These are phyloP conservation scores for Aspergillus sp. DNA, from an alignment of 2,329 filamentous ascomycete species.

Conservation along the genomic window DNA sequence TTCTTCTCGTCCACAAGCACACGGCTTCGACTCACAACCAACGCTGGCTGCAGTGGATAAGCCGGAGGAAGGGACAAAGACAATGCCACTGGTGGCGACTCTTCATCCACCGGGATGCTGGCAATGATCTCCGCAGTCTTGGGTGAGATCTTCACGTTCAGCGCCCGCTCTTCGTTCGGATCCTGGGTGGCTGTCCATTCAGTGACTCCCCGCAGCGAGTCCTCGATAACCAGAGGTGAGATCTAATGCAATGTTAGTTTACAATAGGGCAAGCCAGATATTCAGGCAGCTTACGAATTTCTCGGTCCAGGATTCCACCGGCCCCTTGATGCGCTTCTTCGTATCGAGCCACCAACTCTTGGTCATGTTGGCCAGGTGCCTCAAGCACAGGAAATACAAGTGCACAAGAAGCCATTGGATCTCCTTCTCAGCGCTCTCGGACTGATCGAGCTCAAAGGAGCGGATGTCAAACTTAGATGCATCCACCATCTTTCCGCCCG, in stretches of 20 bases:
- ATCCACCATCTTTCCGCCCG: constrained; percentile 69
- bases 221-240: constrained; percentile 44
- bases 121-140: constrained; percentile 76
- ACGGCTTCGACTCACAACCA: constrained; percentile 74
- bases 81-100: constrained; percentile 77
- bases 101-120: constrained; percentile 84
- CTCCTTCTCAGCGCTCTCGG: constrained; percentile 69
- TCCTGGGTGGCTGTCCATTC: constrained; percentile 49
- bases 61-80: constrained; percentile 76
- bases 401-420: constrained; percentile 83
- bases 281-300: constrained; percentile 76
- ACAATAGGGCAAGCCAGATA: neutral
- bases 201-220: constrained; percentile 42
- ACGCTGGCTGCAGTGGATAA: constrained; percentile 79
- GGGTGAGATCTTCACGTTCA: constrained; percentile 70
- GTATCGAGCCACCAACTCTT: constrained; percentile 84
- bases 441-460: constrained; percentile 60
- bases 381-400: constrained; percentile 79
- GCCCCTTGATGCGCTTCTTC: constrained; percentile 74
- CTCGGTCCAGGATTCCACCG: constrained; percentile 82
- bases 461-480: constrained; percentile 70
- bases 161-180: constrained; percentile 53
- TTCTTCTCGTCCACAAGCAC: constrained; percentile 88
- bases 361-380: constrained; percentile 74
- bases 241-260: constrained; percentile 34